Conservation (phyloP, 2,329 filamentous ascomycete genomes). For the Ascochyta fabae region DNA sequence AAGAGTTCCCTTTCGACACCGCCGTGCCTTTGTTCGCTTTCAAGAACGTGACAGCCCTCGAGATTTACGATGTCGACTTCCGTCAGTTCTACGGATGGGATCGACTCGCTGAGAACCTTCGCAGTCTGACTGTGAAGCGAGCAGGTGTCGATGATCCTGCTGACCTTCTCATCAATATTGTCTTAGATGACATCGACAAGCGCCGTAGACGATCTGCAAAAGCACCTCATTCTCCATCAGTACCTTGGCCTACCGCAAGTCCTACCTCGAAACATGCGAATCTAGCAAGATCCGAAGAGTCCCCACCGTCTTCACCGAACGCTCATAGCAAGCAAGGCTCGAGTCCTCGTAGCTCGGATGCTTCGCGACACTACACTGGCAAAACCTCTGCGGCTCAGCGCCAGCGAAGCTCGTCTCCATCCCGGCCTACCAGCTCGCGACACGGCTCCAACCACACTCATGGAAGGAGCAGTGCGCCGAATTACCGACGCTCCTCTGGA, state of each 20-base stretch:
- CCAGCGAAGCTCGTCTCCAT: slow-evolving; percentile 81
- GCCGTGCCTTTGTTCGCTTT: slow-evolving; percentile 96
- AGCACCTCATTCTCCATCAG: slow-evolving; percentile 78
- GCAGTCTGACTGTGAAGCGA: slow-evolving; percentile 86
- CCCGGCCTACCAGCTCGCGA: slow-evolving; percentile 76
- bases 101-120: slow-evolving; percentile 85
- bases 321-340: slow-evolving; percentile 53
- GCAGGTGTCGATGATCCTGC: slow-evolving; percentile 87
- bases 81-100: slow-evolving; percentile 98
- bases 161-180: slow-evolving; percentile 89
- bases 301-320: slow-evolving; percentile 56
- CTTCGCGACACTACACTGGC: slow-evolving; percentile 65
- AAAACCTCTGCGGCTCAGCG: slow-evolving; percentile 47
- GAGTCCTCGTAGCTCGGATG: slow-evolving; percentile 55
- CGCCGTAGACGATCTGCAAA: slow-evolving; percentile 87
- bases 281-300: slow-evolving; percentile 71
- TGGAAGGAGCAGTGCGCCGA: slow-evolving; percentile 65
- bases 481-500: slow-evolving; percentile 85
- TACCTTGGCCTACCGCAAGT: slow-evolving; percentile 69
- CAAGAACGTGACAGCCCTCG: slow-evolving; percentile 93
- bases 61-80: slow-evolving; percentile 95
- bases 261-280: slow-evolving; percentile 70
- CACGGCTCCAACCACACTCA: slow-evolving; percentile 70
- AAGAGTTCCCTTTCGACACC: slow-evolving; percentile 97
- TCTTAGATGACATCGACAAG: slow-evolving; percentile 95